Percentiles rank a stretch among this genome's conserved stretches.
Evolutionary conservation across 169 alveolate species (phyloP).

Genomic region (Amoebophrya sp.): DNA sequence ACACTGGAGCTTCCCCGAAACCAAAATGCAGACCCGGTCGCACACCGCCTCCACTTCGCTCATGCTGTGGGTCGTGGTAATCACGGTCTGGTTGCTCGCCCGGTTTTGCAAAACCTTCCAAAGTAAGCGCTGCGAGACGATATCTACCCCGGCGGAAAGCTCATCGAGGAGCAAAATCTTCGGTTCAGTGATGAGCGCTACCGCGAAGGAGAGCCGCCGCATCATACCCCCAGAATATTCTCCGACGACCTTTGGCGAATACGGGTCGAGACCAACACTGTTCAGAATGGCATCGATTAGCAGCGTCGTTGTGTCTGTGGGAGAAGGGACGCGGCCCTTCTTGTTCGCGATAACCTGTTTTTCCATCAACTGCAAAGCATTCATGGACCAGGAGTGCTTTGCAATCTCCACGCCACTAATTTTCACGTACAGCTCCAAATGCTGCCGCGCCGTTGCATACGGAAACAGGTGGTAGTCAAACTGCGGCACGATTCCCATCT

Average conservation of each 20-base stretch:
- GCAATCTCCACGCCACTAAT: neutral
- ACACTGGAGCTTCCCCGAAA: slow-evolving; percentile 60
- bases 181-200: neutral
- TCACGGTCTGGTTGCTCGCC: neutral
- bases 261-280: neutral
- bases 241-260: neutral
- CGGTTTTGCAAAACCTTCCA: neutral
- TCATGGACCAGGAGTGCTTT: too few relatives aligned
- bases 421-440: neutral
- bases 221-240: slow-evolving; percentile 9
- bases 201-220: neutral
- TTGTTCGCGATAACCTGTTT: too few relatives aligned
- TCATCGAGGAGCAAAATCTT: neutral
- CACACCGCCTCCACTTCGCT: slow-evolving; percentile 32
- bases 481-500: slow-evolving; percentile 4
- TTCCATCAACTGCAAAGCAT: too few relatives aligned
- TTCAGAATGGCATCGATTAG: neutral
- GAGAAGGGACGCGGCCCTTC: too few relatives aligned
- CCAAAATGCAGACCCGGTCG: slow-evolving; percentile 62
- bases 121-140: neutral
- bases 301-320: too few relatives aligned
- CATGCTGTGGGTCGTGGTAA: slow-evolving; percentile 7
- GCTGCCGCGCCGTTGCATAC: neutral
- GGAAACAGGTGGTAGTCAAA: neutral
- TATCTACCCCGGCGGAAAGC: neutral